A percentile compares a stretch with the other conserved stretches of the same genome.
These are phyloP conservation scores for Aspergillus fumigatiaffinis DNA, from an alignment of 2,329 filamentous ascomycete species.

Conservation along the genomic window DNA sequence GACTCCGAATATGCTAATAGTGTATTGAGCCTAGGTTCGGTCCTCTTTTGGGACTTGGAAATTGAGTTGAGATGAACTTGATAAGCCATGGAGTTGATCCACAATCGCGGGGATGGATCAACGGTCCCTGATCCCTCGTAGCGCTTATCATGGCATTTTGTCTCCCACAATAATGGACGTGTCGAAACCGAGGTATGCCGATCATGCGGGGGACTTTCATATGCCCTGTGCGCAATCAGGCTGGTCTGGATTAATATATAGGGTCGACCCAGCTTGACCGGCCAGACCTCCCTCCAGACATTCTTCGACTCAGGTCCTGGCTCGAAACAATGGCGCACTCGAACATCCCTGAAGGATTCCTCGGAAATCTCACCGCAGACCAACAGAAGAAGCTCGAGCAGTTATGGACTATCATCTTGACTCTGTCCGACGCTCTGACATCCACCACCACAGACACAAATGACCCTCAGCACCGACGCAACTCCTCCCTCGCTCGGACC, in stretches of 20 bases:
- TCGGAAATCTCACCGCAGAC: constrained; percentile 78
- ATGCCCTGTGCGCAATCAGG: neutral
- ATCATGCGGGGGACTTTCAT: neutral
- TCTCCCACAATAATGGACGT: neutral
- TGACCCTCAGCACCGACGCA: constrained; percentile 32
- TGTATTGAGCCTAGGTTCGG: neutral
- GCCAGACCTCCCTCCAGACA: neutral
- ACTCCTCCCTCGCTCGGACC: constrained; percentile 35
- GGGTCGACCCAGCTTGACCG: neutral
- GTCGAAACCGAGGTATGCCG: neutral
- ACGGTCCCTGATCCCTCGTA: neutral
- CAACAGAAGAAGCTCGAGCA: constrained; percentile 83
- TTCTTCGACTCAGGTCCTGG: neutral
- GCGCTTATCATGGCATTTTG: neutral
- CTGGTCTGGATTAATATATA: neutral
- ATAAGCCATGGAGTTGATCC: neutral
- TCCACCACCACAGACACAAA: constrained; percentile 52
- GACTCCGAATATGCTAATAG: neutral
- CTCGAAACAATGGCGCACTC: constrained; percentile 9
- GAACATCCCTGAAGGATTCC: constrained; percentile 54
- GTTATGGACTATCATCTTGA: constrained; percentile 73
- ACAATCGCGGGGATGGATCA: neutral
- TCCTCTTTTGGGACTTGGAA: neutral
- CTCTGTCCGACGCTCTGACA: constrained; percentile 48
- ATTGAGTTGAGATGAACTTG: neutral